A percentile compares a stretch with the other conserved stretches of the same genome.
phyloP scores from a whole-genome alignment of 2,329 filamentous ascomycete genomes.

The Seiridium unicorne region DNA sequence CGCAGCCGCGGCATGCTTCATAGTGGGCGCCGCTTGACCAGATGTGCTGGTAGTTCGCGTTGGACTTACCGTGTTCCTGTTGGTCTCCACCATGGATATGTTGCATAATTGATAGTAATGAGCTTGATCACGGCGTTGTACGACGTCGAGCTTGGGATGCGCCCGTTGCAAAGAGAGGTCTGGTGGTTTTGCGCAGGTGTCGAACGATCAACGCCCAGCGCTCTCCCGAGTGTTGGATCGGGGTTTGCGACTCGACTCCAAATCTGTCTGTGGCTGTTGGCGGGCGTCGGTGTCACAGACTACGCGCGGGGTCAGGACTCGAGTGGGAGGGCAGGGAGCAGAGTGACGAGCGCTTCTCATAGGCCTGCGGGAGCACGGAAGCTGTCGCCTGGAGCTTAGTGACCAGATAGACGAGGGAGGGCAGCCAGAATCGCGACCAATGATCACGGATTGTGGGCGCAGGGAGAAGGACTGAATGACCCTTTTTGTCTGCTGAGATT shows the following conservation, averaged over 20 bases:
- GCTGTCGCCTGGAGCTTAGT: background rate
- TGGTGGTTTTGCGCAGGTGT: background rate
- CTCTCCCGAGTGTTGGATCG: background rate
- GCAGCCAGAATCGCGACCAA: background rate
- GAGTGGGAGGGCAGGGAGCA: background rate
- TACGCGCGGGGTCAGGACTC: background rate
- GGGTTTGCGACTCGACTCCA: conserved; percentile 3
- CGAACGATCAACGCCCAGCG: background rate
- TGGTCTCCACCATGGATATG: conserved; percentile 37
- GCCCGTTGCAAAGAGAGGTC: background rate
- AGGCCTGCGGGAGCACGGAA: background rate
- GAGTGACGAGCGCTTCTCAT: background rate
- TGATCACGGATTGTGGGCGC: background rate
- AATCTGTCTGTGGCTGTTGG: conserved; percentile 1
- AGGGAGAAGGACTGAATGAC: background rate
- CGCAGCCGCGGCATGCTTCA: background rate
- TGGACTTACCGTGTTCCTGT: conserved; percentile 40
- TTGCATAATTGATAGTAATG: conserved; percentile 39
- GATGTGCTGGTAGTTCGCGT: background rate
- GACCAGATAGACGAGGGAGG: background rate
- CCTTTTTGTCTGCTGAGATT: background rate
- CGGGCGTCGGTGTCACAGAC: background rate
- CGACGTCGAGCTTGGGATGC: background rate
- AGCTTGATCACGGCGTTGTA: background rate
- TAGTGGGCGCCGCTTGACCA: background rate